Conservation (phyloP, 768 basidiomycete species). For the Phlebiopsis flavidoalba region DNA sequence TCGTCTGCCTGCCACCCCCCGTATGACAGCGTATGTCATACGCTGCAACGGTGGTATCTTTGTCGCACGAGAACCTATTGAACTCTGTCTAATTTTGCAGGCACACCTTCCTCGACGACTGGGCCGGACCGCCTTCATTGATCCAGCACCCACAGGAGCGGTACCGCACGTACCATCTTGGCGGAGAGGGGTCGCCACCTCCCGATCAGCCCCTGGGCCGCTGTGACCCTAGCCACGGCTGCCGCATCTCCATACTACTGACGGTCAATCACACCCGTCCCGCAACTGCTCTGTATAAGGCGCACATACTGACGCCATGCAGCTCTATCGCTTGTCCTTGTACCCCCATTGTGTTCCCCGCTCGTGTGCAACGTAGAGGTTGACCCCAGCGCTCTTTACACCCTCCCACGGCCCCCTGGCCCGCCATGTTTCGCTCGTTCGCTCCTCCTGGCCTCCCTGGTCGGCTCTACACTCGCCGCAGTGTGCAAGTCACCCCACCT, state of each 20-base stretch:
- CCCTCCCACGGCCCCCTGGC: background rate
- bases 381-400: background rate
- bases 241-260: background rate
- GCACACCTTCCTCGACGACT: background rate
- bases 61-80: background rate
- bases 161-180: background rate
- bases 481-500: conserved; percentile 15
- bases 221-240: background rate
- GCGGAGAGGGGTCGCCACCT: background rate
- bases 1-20: no score
- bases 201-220: background rate
- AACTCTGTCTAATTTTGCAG: background rate
- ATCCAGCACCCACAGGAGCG: background rate
- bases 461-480: conserved; percentile 7
- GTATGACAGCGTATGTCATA: no score
- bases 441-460: background rate
- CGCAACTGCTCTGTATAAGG: background rate
- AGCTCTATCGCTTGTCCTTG: background rate
- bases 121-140: background rate
- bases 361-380: background rate
- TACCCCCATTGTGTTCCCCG: background rate
- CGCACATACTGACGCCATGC: background rate
- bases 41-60: background rate
- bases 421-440: background rate
- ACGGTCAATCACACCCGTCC: background rate